Base-by-base conservation (phyloP, 140 eudicot species). In the Senecio squalidus region DNA sequence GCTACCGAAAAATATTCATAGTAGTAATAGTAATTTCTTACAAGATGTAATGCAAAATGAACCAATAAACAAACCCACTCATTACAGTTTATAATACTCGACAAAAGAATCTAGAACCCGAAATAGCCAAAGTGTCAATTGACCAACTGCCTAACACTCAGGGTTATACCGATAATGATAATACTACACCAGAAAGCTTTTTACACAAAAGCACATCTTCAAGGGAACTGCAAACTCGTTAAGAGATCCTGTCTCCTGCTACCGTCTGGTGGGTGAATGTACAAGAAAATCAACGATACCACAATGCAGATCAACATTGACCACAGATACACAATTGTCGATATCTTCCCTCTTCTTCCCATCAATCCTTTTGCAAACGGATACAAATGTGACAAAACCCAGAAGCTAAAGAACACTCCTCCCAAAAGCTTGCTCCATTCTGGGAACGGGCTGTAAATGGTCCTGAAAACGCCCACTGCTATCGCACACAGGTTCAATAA, bases 391-490 rank as follows among this genome's bases (percentile, higher is more conserved):
- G 89, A 81, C 27, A 88, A 62, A 55, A 88, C 96, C 96, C 96
- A 87, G 27, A 83, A 80, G 78, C 96, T 88, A 54, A 88, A 88
- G 74, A 88, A 88, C 10, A 88, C 96, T 0, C 96, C 94, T 25
- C 96, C 96, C 43, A 88, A 62, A 31, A 88, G 84, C 86, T 76
- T 83, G 62, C 96, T 88, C 96, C 96, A 88, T 56, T 88, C 75
- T 0, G 96, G 96, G 24, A 83, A 80, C 1, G 96, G 87, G 58
- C 94, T 88, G 73, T 88, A 83, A 61, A 88, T 33, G 3, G 96
- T 84, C 67, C 96, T 83, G 10, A 78, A 76, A 2, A 76, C 57
- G 1, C 86, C 94, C 31, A 88, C 86, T 0, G 74, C 89, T 10
- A 88, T 81, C 2, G 89, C 96, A 0, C 68, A 54, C 74, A 81